Conservation (phyloP, 176 grass and related monocot genomes). For the Pontederia crassipes region DNA sequence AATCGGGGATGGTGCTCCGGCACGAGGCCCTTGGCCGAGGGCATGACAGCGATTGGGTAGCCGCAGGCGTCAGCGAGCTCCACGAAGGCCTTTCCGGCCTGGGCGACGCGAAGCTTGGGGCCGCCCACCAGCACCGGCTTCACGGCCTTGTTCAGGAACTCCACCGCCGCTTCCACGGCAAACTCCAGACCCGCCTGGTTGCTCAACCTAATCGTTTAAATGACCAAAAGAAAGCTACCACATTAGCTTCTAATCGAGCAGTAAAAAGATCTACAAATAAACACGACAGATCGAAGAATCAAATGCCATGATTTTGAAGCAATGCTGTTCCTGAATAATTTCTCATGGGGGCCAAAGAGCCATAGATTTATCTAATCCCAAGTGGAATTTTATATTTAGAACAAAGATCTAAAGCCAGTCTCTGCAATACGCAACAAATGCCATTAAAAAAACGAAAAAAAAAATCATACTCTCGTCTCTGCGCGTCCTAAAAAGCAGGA, state of each 20-base stretch:
- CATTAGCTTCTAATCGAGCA: neutral
- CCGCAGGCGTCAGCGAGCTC: slow-evolving; percentile 44
- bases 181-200: slow-evolving; percentile 47
- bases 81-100: slow-evolving; percentile 41
- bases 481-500: too few relatives aligned
- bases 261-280: neutral
- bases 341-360: neutral
- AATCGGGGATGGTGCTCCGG: slow-evolving; percentile 50
- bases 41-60: slow-evolving; percentile 45
- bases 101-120: slow-evolving; percentile 57
- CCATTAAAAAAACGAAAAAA: neutral
- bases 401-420: neutral
- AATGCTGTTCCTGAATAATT: too few relatives aligned
- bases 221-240: neutral
- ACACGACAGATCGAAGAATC: neutral
- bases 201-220: slow-evolving; percentile 30
- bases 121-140: slow-evolving; percentile 67
- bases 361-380: neutral
- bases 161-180: slow-evolving; percentile 27
- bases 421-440: neutral
- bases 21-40: slow-evolving; percentile 68
- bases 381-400: neutral
- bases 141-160: slow-evolving; percentile 50
- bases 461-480: too few relatives aligned
- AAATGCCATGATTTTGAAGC: neutral